phyloP scores from a whole-genome alignment of 1,139 yeast species.

The Kodamaea sp. region DNA sequence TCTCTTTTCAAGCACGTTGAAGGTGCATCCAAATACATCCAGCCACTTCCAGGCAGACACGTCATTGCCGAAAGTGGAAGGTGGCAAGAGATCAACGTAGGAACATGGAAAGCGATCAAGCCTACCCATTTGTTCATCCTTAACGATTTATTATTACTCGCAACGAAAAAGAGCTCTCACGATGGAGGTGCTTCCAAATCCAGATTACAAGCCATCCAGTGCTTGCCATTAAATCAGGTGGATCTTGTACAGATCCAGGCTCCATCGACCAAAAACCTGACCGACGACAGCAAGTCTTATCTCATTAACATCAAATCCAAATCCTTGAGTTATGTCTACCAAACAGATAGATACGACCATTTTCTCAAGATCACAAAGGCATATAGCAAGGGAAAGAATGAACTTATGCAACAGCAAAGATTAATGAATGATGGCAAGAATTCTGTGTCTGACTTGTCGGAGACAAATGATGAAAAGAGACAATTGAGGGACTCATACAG shows the following conservation, averaged over 20 bases:
- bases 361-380: conserved; percentile 58
- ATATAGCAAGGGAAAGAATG: conserved; percentile 65
- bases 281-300: conserved; percentile 32
- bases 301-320: conserved; percentile 50
- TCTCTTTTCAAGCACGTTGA: conserved; percentile 81
- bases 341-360: conserved; percentile 64
- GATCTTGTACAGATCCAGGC: conserved; percentile 43
- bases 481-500: conserved; percentile 44
- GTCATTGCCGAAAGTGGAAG: conserved; percentile 77
- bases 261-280: conserved; percentile 18
- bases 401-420: conserved; percentile 51
- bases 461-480: conserved; percentile 36
- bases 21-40: conserved; percentile 82
- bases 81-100: conserved; percentile 86
- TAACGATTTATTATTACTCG: conserved; percentile 76
- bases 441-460: conserved; percentile 9
- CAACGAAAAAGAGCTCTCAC: conserved; percentile 55
- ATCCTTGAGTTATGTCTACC: conserved; percentile 58
- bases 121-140: conserved; percentile 75
- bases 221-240: conserved; percentile 74
- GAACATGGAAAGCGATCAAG: conserved; percentile 81
- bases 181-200: conserved; percentile 26
- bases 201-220: conserved; percentile 68
- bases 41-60: conserved; percentile 80
- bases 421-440: conserved; percentile 34